Percentiles rank a stretch among this genome's conserved stretches.
These are phyloP conservation scores for Fusarium phyllophilum DNA, from an alignment of 2,329 filamentous ascomycete genomes.

Conservation along the genomic window DNA sequence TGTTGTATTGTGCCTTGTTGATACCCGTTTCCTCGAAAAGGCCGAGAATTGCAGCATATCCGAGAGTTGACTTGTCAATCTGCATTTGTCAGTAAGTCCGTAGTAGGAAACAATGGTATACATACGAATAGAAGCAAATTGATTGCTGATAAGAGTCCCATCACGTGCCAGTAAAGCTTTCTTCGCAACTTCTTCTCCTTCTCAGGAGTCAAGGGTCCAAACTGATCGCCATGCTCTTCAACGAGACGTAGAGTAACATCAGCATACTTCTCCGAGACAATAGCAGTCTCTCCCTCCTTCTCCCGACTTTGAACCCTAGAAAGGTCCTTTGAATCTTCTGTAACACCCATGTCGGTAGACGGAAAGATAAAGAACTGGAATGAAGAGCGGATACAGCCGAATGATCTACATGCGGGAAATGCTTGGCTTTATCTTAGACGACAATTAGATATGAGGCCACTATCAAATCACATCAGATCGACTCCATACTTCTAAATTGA, in stretches of 20 bases:
- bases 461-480: conserved; percentile 4
- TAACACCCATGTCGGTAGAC: not conserved
- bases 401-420: not conserved
- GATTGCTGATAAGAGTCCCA: conserved; percentile 1
- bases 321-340: conserved; percentile 1
- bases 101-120: rapidly evolving
- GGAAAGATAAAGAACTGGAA: not conserved
- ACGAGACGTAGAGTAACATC: conserved; percentile 5
- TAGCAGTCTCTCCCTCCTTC: conserved; percentile 1
- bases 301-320: not conserved
- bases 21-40: conserved; percentile 47
- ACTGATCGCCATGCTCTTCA: not conserved
- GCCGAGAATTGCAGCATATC: conserved; percentile 54
- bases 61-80: conserved; percentile 44
- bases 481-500: not conserved
- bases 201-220: not conserved
- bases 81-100: rapidly evolving
- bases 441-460: not conserved
- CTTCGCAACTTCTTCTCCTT: conserved; percentile 6
- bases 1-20: conserved; percentile 15
- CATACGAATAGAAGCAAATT: conserved; percentile 12
- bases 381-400: not conserved
- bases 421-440: not conserved
- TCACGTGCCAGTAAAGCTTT: conserved; percentile 4
- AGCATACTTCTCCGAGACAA: conserved; percentile 2